Evolutionary conservation across 2,329 filamentous ascomycete genomes (phyloP).

Genomic region (Fusarium poae): DNA sequence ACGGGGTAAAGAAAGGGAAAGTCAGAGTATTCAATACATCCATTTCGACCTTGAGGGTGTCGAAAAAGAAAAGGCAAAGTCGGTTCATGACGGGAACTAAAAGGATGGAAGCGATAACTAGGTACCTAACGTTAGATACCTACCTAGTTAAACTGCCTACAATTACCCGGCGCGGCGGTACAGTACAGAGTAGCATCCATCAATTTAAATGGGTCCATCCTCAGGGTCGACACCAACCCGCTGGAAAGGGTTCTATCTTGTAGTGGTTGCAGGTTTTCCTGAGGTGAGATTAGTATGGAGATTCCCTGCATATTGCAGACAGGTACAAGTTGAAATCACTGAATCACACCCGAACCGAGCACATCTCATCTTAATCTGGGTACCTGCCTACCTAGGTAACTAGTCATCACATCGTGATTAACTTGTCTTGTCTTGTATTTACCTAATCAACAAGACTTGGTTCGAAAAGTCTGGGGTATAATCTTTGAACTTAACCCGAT

Average conservation of each 20-base stretch:
- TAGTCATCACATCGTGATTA: constrained; percentile 23
- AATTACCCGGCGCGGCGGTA: constrained; percentile 36
- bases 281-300: constrained; percentile 16
- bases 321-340: constrained; percentile 16
- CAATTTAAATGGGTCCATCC: constrained; percentile 5
- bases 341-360: constrained; percentile 27
- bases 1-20: constrained; percentile 3
- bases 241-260: constrained; percentile 28
- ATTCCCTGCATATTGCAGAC: not conserved
- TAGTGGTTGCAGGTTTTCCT: constrained; percentile 40
- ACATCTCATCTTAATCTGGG: constrained; percentile 23
- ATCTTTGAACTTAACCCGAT: not conserved
- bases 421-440: not conserved
- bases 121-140: too few relatives aligned
- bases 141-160: too few relatives aligned
- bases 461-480: not conserved
- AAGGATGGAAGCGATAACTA: constrained; percentile 3
- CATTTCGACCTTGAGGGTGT: constrained; percentile 29
- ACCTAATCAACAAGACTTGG: not conserved
- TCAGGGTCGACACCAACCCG: constrained; percentile 25
- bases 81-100: constrained; percentile 30
- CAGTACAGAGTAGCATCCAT: constrained; percentile 18
- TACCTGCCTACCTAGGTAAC: too few relatives aligned
- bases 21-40: constrained; percentile 10
- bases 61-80: constrained; percentile 21